A percentile compares a stretch with the other conserved stretches of the same genome.
phyloP scores from a whole-genome alignment of 2,329 filamentous ascomycete genomes.

The Fusarium dlaminii region DNA sequence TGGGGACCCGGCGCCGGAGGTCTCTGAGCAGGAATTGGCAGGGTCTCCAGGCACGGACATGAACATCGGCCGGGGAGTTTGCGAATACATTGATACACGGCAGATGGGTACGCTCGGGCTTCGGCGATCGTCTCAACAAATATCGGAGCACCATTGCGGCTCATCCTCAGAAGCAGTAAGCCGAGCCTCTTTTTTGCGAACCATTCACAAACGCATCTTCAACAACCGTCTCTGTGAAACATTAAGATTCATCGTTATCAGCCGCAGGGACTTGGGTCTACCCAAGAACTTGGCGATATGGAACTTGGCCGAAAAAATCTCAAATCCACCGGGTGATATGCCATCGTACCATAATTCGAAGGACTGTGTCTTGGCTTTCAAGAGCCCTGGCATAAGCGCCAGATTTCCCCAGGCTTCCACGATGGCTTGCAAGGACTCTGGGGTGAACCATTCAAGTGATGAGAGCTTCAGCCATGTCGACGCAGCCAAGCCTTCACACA shows the following conservation, averaged over 20 bases:
- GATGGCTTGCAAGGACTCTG: constrained; percentile 26
- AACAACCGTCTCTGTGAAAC: background rate
- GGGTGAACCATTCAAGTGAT: constrained; percentile 12
- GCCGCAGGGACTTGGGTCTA: background rate
- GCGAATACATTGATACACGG: constrained; percentile 3
- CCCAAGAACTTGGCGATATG: constrained; percentile 18
- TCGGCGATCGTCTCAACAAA: constrained; percentile 21
- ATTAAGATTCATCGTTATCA: background rate
- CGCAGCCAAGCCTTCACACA: constrained; percentile 24
- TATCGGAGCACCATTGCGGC: constrained; percentile 9
- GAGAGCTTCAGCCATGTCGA: constrained; percentile 6
- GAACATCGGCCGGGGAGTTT: constrained; percentile 7
- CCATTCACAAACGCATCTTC: background rate
- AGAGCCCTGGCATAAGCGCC: constrained; percentile 15
- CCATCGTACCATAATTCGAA: constrained; percentile 23
- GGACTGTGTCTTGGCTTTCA: constrained; percentile 7
- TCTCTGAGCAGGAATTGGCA: constrained; percentile 1
- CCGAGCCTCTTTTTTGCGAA: background rate
- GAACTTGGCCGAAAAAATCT: constrained; percentile 33
- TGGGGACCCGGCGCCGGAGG: constrained; percentile 14
- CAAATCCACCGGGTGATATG: background rate
- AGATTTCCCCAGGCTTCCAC: constrained; percentile 31
- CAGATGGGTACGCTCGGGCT: constrained; percentile 8
- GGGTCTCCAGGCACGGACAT: constrained; percentile 1
- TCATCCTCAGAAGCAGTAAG: constrained; percentile 9